phyloP scores from a whole-genome alignment of 169 alveolate species.

The Plasmodium ovale region DNA sequence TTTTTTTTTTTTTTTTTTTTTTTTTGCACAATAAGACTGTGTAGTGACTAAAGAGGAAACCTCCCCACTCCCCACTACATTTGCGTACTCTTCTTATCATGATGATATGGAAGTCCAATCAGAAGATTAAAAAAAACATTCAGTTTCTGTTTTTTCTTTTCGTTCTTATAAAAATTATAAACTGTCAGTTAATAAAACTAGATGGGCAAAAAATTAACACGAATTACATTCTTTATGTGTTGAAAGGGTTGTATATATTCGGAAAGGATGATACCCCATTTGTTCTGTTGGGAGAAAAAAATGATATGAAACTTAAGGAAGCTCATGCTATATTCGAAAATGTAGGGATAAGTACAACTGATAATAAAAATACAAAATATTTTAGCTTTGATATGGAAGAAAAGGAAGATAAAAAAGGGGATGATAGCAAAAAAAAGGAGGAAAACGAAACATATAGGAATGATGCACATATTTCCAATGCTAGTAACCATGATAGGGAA shows the following conservation, averaged over 20 bases:
- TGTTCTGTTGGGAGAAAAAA: slow-evolving; percentile 68
- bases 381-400: slow-evolving; percentile 44
- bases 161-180: slow-evolving; percentile 24
- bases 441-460: not conserved
- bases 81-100: slow-evolving; percentile 11
- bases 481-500: not conserved
- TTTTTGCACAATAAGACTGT: too few species aligned
- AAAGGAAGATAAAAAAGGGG: not conserved
- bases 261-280: slow-evolving; percentile 70
- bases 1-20: too few species aligned
- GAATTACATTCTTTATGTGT: slow-evolving; percentile 69
- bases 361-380: slow-evolving; percentile 67
- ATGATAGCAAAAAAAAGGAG: not conserved
- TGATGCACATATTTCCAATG: not conserved
- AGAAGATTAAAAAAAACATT: slow-evolving; percentile 15
- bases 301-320: slow-evolving; percentile 36
- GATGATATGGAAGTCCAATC: slow-evolving; percentile 73
- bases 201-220: slow-evolving; percentile 77
- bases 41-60: too few species aligned
- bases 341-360: slow-evolving; percentile 69
- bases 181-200: slow-evolving; percentile 64
- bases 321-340: slow-evolving; percentile 74
- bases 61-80: too few species aligned
- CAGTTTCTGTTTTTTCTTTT: slow-evolving; percentile 19
- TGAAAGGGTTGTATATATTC: slow-evolving; percentile 68